Percentiles rank a stretch among this genome's conserved stretches.
phyloP scores from a whole-genome alignment of 176 grass and related monocot species.

The Triticum timopheevii region DNA sequence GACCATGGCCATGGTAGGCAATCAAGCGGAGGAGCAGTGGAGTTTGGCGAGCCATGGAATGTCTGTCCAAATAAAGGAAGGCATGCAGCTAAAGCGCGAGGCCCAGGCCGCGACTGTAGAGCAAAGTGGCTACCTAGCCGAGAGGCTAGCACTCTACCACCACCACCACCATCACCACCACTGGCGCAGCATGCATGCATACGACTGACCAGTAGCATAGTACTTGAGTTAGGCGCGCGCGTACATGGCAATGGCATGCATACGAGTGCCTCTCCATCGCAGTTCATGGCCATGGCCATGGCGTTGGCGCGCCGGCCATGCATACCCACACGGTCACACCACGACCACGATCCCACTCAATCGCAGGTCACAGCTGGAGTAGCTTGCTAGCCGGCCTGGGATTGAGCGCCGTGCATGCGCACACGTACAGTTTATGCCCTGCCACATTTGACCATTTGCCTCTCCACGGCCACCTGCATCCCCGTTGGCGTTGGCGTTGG shows the following conservation, averaged over 20 bases:
- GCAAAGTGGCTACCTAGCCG: neutral
- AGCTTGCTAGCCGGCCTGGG: too few species aligned
- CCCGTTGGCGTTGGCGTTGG: too few species aligned
- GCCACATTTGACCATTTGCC: slow-evolving; percentile 35
- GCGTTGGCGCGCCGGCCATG: too few species aligned
- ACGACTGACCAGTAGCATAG: slow-evolving; percentile 25
- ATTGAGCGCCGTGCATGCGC: too few species aligned
- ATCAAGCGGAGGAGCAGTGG: slow-evolving; percentile 32
- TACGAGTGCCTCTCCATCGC: too few species aligned
- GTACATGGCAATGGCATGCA: neutral
- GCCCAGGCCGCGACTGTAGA: slow-evolving; percentile 31
- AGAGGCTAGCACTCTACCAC: neutral
- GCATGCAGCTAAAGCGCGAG: slow-evolving; percentile 46
- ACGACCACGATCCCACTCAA: too few species aligned
- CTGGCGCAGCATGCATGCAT: slow-evolving; percentile 24
- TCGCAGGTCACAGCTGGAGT: too few species aligned
- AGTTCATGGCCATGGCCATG: too few species aligned
- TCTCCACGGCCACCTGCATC: neutral
- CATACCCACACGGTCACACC: too few species aligned
- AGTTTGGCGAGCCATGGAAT: slow-evolving; percentile 52
- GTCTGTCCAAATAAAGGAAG: slow-evolving; percentile 68
- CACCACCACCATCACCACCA: neutral
- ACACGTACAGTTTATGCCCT: slow-evolving; percentile 31
- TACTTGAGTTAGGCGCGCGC: slow-evolving; percentile 23
- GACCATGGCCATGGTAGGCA: neutral